These are phyloP conservation scores for Penicillium ucsense DNA, from an alignment of 495 filamentous ascomycete species.

Conservation along the genomic window DNA sequence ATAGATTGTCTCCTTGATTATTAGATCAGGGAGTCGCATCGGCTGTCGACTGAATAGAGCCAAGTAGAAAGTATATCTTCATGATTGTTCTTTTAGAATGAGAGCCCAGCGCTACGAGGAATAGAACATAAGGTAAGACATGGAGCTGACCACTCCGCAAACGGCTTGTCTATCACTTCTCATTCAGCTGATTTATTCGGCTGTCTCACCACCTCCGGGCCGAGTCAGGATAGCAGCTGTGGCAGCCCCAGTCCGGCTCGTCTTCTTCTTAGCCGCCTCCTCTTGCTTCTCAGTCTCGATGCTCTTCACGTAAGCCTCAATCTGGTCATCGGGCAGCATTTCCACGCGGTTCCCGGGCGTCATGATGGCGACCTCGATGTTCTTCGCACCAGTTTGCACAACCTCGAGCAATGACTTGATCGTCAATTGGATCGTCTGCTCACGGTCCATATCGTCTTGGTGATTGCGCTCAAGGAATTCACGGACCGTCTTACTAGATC, in stretches of 20 bases:
- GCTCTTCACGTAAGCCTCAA: conserved; percentile 92
- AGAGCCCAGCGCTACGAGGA: conserved; percentile 23
- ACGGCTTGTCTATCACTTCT: conserved; percentile 1
- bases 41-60: too few relatives aligned
- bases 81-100: conserved; percentile 15
- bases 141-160: conserved; percentile 1
- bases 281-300: conserved; percentile 99
- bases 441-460: conserved; percentile 91
- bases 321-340: conserved; percentile 91
- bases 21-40: too few relatives aligned
- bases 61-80: conserved; percentile 15
- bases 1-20: too few relatives aligned
- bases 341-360: conserved; percentile 84
- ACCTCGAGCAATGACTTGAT: conserved; percentile 98
- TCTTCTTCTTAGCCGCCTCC: conserved; percentile 95
- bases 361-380: conserved; percentile 99
- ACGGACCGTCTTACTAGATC: conserved; percentile 95
- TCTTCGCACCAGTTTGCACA: conserved; percentile 97
- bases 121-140: conserved; percentile 12
- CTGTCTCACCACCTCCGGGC: conserved; percentile 41
- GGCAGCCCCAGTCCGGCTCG: conserved; percentile 64
- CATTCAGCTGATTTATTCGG: conserved; percentile 6
- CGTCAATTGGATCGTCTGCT: conserved; percentile 91
- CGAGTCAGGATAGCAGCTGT: conserved; percentile 70
- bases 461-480: conserved; percentile 98